phyloP scores from a whole-genome alignment of 306 rosid genomes.

The Hylodesmum podocarpum region DNA sequence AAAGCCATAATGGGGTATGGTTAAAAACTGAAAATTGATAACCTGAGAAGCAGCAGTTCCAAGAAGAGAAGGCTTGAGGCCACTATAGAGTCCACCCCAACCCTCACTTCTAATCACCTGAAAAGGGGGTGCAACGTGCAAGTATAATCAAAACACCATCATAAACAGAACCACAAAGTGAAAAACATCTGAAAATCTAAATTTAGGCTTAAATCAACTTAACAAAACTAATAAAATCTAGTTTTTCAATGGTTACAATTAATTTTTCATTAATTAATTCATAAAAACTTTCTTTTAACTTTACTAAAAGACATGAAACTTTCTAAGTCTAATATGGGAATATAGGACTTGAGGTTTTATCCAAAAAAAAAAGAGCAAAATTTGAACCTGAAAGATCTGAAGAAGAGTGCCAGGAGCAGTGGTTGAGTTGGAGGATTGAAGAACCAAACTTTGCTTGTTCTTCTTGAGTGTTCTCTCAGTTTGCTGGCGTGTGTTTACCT shows the following conservation, averaged over 20 bases:
- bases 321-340: no score
- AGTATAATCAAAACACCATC: not conserved
- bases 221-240: no score
- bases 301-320: no score
- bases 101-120: conserved; percentile 71
- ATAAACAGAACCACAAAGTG: not conserved
- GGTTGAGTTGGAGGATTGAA: conserved; percentile 28
- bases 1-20: not conserved
- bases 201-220: no score
- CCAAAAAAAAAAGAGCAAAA: not conserved
- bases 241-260: no score
- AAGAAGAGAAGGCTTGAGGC: conserved; percentile 81
- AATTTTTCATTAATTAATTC: no score
- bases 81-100: conserved; percentile 89
- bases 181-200: no score
- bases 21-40: not conserved
- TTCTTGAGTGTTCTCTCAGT: conserved; percentile 71
- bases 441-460: conserved; percentile 29
- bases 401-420: conserved; percentile 43
- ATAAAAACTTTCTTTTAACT: no score
- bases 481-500: conserved; percentile 90
- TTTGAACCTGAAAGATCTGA: conserved; percentile 68
- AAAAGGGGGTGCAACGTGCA: not conserved
- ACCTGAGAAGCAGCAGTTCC: conserved; percentile 97
- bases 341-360: no score